Conservation (phyloP, 306 rosid species). For the Sophora flavescens region DNA sequence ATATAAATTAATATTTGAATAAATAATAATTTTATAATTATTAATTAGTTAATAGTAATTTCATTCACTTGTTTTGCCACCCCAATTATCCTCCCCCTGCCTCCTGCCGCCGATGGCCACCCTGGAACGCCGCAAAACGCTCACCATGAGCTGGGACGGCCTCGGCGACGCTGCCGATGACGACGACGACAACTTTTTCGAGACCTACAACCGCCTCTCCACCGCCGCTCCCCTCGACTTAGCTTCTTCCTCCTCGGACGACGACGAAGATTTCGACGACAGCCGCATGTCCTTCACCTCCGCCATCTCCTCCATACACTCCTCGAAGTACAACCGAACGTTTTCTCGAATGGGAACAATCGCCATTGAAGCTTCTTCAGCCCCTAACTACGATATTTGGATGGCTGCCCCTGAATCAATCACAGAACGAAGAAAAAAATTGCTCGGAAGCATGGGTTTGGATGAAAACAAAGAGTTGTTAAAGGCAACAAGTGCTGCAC, state of each 20-base stretch:
- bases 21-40: not conserved
- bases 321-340: conserved; percentile 28
- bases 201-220: conserved; percentile 58
- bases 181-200: conserved; percentile 63
- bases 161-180: conserved; percentile 55
- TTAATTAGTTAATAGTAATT: not conserved
- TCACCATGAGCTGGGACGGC: conserved; percentile 60
- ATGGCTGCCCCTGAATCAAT: conserved; percentile 80
- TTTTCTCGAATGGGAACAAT: not conserved
- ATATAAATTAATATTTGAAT: not conserved
- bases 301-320: conserved; percentile 50
- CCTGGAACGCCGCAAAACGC: conserved; percentile 55
- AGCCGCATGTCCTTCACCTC: conserved; percentile 73
- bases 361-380: not conserved
- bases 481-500: conserved; percentile 24
- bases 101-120: conserved; percentile 44
- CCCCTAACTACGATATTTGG: conserved; percentile 73
- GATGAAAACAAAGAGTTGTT: conserved; percentile 52
- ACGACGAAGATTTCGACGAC: conserved; percentile 56
- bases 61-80: conserved; percentile 2
- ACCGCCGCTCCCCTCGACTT: conserved; percentile 51
- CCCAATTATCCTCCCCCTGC: conserved; percentile 13
- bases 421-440: conserved; percentile 59
- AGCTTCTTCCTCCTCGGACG: conserved; percentile 64
- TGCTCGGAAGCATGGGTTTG: conserved; percentile 78